These are phyloP conservation scores for Drechslerella dactyloides DNA, from an alignment of 2,329 filamentous ascomycete genomes.

Conservation along the genomic window DNA sequence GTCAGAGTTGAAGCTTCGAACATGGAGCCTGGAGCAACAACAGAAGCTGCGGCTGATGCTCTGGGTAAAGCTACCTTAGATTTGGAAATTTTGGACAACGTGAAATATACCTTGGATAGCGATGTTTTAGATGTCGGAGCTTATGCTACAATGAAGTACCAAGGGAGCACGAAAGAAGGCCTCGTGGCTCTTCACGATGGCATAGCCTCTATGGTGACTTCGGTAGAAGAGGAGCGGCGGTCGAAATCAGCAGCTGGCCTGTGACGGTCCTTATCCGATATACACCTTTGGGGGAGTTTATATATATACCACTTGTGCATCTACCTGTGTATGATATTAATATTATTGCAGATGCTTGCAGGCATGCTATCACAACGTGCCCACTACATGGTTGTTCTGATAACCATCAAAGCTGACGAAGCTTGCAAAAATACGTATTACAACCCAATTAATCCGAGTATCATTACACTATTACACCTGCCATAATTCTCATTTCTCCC, in stretches of 20 bases:
- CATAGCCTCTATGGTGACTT: background rate
- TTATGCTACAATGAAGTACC: conserved; percentile 16
- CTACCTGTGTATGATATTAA: too few species aligned
- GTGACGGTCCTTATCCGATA: too few species aligned
- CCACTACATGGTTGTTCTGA: too few species aligned
- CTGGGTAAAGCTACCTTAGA: background rate
- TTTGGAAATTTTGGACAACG: background rate
- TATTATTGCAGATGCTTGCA: too few species aligned
- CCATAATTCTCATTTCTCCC: conserved; percentile 48
- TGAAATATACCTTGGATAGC: background rate
- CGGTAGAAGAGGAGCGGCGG: too few species aligned
- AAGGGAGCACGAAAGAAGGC: background rate
- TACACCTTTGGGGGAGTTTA: too few species aligned
- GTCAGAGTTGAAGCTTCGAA: background rate
- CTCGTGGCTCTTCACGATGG: conserved; percentile 1
- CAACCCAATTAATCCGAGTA: too few species aligned
- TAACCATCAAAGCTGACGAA: too few species aligned
- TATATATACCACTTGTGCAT: too few species aligned
- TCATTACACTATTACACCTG: background rate
- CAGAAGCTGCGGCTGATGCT: background rate
- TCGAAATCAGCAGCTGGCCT: too few species aligned
- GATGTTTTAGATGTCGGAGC: conserved; percentile 4
- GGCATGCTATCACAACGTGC: too few species aligned
- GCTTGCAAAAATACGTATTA: too few species aligned
- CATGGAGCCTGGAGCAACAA: background rate